Percentiles rank a stretch among this genome's conserved stretches.
Evolutionary conservation across 352 stramenopile species (phyloP).

Genomic region (Albugo candida): DNA sequence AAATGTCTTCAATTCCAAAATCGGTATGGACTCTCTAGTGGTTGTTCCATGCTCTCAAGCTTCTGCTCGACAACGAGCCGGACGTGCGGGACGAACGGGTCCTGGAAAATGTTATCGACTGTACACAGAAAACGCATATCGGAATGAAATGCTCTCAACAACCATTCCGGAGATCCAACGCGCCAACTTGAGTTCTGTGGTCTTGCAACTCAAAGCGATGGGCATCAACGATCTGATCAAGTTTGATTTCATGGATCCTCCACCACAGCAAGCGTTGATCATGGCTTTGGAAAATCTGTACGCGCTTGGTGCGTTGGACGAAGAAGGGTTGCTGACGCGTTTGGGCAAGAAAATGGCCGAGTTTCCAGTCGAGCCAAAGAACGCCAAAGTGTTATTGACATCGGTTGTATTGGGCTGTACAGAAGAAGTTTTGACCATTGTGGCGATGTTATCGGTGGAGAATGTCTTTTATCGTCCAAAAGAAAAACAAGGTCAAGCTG

Average conservation of each 20-base stretch:
- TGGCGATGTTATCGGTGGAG: slow-evolving; percentile 96
- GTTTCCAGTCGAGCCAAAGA: slow-evolving; percentile 97
- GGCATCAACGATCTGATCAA: slow-evolving; percentile 97
- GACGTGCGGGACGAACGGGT: slow-evolving; percentile 93
- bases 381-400: slow-evolving; percentile 97
- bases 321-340: slow-evolving; percentile 84
- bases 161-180: slow-evolving; percentile 99
- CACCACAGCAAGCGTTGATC: slow-evolving; percentile 91
- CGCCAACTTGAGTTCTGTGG: slow-evolving; percentile 95
- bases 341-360: slow-evolving; percentile 98
- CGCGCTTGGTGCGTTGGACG: slow-evolving; percentile 92
- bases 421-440: slow-evolving; percentile 98
- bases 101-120: slow-evolving; percentile 99
- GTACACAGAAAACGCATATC: slow-evolving; percentile 98
- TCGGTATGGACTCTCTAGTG: slow-evolving; percentile 98
- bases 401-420: slow-evolving; percentile 94
- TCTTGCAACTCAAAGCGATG: slow-evolving; percentile 99
- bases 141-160: slow-evolving; percentile 92
- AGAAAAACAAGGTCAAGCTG: slow-evolving; percentile 96
- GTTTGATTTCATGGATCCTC: slow-evolving; percentile 99
- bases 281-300: slow-evolving; percentile 96
- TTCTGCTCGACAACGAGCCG: slow-evolving; percentile 92
- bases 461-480: slow-evolving; percentile 98
- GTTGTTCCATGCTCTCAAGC: slow-evolving; percentile 97
- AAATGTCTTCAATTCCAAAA: slow-evolving; percentile 98